Percentiles rank a stretch among this genome's conserved stretches.
phyloP scores from a whole-genome alignment of 1,139 yeast species.

The Hansenula lynferdii region DNA sequence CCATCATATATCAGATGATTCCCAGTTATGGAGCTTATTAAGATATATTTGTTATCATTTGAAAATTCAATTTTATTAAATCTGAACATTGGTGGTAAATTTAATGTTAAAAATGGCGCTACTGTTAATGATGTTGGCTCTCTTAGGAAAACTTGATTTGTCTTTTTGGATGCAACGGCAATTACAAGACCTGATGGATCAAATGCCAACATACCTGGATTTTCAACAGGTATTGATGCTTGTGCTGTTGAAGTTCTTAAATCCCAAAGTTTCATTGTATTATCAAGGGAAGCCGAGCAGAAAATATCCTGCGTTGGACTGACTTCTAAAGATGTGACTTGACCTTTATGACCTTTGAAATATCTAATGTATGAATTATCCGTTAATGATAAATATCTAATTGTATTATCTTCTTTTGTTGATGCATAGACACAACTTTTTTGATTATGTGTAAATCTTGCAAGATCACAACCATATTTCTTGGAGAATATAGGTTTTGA shows the following conservation, averaged over 20 bases:
- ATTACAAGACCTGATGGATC: constrained; percentile 85
- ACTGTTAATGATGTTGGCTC: too few species aligned
- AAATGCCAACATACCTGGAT: constrained; percentile 56
- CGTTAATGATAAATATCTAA: constrained; percentile 69
- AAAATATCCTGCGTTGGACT: constrained; percentile 69
- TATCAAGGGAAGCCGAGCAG: constrained; percentile 68
- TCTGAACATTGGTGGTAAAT: constrained; percentile 31
- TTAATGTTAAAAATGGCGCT: constrained; percentile 45
- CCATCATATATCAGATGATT: constrained; percentile 68
- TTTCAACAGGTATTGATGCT: constrained; percentile 57
- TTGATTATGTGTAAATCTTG: constrained; percentile 76
- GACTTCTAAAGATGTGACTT: constrained; percentile 68
- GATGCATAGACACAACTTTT: constrained; percentile 79
- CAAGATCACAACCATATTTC: constrained; percentile 89
- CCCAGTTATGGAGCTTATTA: constrained; percentile 51
- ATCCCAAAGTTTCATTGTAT: constrained; percentile 87
- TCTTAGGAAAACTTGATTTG: too few species aligned
- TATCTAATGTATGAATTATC: constrained; percentile 80
- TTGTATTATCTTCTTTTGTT: constrained; percentile 69
- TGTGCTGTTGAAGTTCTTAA: constrained; percentile 54
- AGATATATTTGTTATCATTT: constrained; percentile 70
- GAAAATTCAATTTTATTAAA: constrained; percentile 80
- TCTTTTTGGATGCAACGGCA: constrained; percentile 56
- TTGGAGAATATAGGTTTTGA: constrained; percentile 69
- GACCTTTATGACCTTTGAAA: constrained; percentile 79